These are phyloP conservation scores for Kurtzmaniella quercitrusa DNA, from an alignment of 1,139 yeast genomes.

Conservation along the genomic window DNA sequence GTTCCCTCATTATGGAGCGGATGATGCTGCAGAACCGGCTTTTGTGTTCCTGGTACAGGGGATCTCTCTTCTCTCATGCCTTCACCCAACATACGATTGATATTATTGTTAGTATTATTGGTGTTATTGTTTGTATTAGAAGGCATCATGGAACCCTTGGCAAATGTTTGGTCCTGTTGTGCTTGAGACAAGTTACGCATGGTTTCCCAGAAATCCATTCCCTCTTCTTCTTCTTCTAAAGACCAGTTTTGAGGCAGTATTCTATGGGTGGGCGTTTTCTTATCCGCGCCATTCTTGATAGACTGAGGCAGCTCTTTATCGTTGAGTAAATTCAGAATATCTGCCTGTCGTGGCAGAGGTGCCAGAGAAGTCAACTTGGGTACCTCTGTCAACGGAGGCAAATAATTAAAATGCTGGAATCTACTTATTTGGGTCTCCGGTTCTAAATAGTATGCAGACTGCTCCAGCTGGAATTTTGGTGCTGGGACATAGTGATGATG, in stretches of 20 bases:
- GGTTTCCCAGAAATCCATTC: constrained; percentile 68
- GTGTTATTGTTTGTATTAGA: not conserved
- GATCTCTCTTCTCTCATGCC: not conserved
- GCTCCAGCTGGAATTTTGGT: constrained; percentile 10
- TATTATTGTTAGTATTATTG: constrained; percentile 8
- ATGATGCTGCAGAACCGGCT: constrained; percentile 9
- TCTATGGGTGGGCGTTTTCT: not conserved
- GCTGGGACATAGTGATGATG: constrained; percentile 61
- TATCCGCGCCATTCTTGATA: not conserved
- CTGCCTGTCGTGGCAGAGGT: constrained; percentile 25
- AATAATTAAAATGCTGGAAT: constrained; percentile 66
- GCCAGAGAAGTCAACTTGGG: constrained; percentile 63
- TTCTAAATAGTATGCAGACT: constrained; percentile 28
- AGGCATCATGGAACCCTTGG: constrained; percentile 9
- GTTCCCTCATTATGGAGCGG: constrained; percentile 8
- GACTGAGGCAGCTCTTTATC: constrained; percentile 5
- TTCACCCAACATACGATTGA: not conserved
- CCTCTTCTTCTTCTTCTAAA: constrained; percentile 31
- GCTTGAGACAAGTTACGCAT: constrained; percentile 46
- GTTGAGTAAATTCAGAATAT: constrained; percentile 1
- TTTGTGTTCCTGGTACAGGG: not conserved
- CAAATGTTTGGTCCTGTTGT: constrained; percentile 5
- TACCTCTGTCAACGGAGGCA: constrained; percentile 68
- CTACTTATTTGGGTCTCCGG: constrained; percentile 57
- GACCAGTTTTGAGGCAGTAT: constrained; percentile 13